Base-by-base conservation (phyloP, 352 stramenopile genomes). In the Phytophthora megakarya region DNA sequence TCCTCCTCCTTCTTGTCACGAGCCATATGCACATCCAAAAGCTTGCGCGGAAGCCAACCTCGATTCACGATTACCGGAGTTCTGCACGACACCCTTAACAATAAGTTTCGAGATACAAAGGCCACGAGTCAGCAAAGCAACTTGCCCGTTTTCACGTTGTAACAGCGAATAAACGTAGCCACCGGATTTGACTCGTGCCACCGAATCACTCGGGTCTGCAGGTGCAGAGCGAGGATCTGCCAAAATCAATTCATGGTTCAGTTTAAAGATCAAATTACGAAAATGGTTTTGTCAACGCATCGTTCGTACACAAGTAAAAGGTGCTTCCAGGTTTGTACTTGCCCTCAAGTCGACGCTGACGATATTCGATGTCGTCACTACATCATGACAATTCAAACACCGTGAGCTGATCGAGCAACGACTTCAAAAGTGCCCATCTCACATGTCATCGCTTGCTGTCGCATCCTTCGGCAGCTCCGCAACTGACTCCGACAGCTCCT, bases 141-240 rank as follows among this genome's bases (percentile, higher is more conserved):
- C 76, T 48, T 53, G 92, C 84, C 84, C 84, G 46, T 88, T 73
- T 1, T 87, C 73, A 42, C 87, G 84, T 37, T 88, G 65, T 35
- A 96, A 63, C 3, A 96, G 61, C 19, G 84, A 91, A 70, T 96
- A 96, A 48, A 96, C 80, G 70, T 94, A 96, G 32, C 87, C 87
- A 6, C 87, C 87, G 21, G 87, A 92, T 40, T 92, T 92, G 12
- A 88, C 78, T n/a, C 70, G 87, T 37, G 81, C 85, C 28, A 92
- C 83, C 18, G 73, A 88, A 66, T 96, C 87, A 33, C 75, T 89
- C 13, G 76, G 78, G 28, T 94, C 85, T 16, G 86, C 84, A 21
- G 87, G 87, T 3, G 87, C 84, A n/a, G 87, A 96, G 16, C 87
- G 76, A 53, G 87, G 87, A 39, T 93, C 86, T 93, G 54, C 12